Base-by-base conservation (phyloP, 1,284 basidiomycete species). In the Ustilago bromivora region DNA sequence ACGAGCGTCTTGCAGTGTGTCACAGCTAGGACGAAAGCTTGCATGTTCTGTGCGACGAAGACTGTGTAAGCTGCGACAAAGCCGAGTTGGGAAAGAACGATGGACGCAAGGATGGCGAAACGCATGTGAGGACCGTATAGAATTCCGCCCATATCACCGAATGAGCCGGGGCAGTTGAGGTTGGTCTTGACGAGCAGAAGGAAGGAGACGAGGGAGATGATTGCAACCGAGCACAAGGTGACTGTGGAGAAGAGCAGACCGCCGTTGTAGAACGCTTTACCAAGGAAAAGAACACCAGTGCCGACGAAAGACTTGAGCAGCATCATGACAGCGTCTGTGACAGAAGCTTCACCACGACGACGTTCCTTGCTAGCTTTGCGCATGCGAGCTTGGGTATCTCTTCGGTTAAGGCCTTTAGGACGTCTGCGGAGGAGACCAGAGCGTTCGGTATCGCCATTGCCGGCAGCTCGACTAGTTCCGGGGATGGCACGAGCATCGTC, bases 241-340 rank as follows among this genome's bases (percentile, higher is more conserved):
- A 94, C 76, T 28, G 90, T 85, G 6, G 96, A 98, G 87, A 99
- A 99, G 46, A 98, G 87, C 59, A 99, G 89, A 15, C 96, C 96
- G 70, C 96, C 96, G 80, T 99, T 99, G 88, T 91, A 92, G 88
- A 99, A 98, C 92, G 92, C 96, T 88, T 95, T 98, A 67, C 95
- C 97, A 58, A 99, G 90, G 89, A 99, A 99, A 32, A 99, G 87
- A 12, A 99, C 92, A 38, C 96, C 96, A 10, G 96, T 99, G 23
- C 96, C 96, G 58, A 99, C 92, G 84, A 99, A 99, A 0, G 94
- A 92, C 87, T 99, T 98, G 68, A 85, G 79, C 43, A 86, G 76
- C 85, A 86, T 86, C 75, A 86, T 71, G 57, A 86, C 84, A 10
- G 85, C 85, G n/a, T 86, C 84, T 1, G 74, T 57, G 2, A 84